Evolutionary conservation across 2,329 filamentous ascomycete genomes (phyloP), one percentile per base, ranked within the genome.

Genomic region (Claviceps purpurea): DNA sequence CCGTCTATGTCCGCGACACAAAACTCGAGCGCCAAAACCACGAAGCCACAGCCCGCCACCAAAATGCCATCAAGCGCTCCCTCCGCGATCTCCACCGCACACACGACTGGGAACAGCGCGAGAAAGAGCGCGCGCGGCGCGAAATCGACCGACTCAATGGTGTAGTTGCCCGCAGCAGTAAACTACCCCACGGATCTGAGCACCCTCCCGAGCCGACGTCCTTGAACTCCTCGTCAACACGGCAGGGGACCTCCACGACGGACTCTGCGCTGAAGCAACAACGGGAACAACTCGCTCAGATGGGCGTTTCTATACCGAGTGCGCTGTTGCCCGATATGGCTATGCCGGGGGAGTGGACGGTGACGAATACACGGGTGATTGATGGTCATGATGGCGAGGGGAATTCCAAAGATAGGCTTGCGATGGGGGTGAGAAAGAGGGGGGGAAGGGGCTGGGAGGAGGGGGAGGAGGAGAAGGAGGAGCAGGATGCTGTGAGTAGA

Each of bases 111-210:
- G 81, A 90, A 57, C 81, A 87, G 62, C 81, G 85, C 51, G 87
- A 96, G 5, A 86, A 88, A 64, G 85, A 94, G 52, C 77, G 82
- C 39, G 91, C 89, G 2, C 87, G 85, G 62, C 81, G 82, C 57
- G 93, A 98, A 65, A 81, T 97, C 45, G 88, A 89, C 51, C 77
- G 93, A 20, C 73, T 98, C 47, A 93, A 93, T 65, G 85, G 87
- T 37, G 71, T 94, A 18, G 82, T 89, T 75, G 74, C 4, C 59
- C 30, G 8, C 10, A 11, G 30, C 10, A 30, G 7, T 30, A 34
- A 11, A 34, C 30, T 34, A 11, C 30, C 30, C 30, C 10, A 34
- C 30, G 10, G 10, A 34, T 11, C 8, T 11, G 30, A 34, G 30
- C 30, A 34, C 30, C 30, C 30, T 34, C 30, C 30, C 10, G 11